A percentile compares a stretch with the other conserved stretches of the same genome.
Conservation (phyloP, 345 rosid genomes). For the Lepidium africanum region DNA sequence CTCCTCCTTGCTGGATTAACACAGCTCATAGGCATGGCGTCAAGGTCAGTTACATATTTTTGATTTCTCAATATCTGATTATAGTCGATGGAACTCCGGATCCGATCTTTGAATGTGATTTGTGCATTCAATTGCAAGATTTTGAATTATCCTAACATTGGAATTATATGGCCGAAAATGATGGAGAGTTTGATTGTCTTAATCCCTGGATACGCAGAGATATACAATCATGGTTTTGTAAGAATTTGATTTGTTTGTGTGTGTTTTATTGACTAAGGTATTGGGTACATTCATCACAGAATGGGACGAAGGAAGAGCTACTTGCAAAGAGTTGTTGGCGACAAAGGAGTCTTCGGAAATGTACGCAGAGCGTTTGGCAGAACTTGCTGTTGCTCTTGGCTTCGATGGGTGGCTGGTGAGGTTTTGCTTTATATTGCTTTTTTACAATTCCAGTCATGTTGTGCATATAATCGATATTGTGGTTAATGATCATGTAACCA, state of each 20-base stretch:
- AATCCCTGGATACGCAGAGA: background rate
- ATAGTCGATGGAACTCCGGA: background rate
- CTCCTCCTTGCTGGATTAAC: slow-evolving; percentile 94
- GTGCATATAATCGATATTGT: background rate
- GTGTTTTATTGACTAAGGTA: slow-evolving; percentile 41
- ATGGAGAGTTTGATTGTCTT: background rate
- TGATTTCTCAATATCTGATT: no score
- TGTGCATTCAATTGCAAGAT: background rate
- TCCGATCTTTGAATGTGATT: background rate
- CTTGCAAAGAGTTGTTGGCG: slow-evolving; percentile 45
- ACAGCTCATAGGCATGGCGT: slow-evolving; percentile 88
- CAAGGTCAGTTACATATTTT: slow-evolving; percentile 35
- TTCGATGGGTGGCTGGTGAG: slow-evolving; percentile 89
- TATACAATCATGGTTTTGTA: background rate
- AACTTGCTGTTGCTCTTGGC: slow-evolving; percentile 63
- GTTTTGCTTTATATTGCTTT: no score
- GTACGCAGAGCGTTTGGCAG: slow-evolving; percentile 62
- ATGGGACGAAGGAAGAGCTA: slow-evolving; percentile 52
- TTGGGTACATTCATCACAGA: slow-evolving; percentile 81
- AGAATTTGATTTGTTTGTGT: background rate
- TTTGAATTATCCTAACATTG: background rate
- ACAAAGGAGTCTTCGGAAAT: slow-evolving; percentile 55
- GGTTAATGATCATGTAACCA: background rate
- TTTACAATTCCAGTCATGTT: no score
- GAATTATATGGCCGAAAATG: background rate